phyloP scores from a whole-genome alignment of 164 flowering plant species.

The Santalum album region DNA sequence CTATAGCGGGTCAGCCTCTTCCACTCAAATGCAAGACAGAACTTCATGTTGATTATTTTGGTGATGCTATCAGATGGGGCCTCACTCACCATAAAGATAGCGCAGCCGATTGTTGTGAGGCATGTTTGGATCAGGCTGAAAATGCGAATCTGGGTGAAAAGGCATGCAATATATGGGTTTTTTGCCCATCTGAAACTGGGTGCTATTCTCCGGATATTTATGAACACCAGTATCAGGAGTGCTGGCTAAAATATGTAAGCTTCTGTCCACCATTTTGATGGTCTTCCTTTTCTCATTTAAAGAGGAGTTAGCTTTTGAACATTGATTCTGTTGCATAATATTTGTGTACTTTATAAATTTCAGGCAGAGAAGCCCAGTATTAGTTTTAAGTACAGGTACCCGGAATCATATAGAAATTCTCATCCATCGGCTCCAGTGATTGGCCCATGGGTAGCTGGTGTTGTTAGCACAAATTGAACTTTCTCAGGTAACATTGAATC shows the following conservation, averaged over 20 bases:
- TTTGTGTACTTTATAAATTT: conserved; percentile 13
- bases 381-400: conserved; percentile 65
- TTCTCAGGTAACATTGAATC: too few relatives aligned
- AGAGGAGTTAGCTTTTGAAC: too few relatives aligned
- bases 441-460: conserved; percentile 92
- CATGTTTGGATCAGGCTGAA: conserved; percentile 92
- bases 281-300: too few relatives aligned
- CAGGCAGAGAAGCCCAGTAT: conserved; percentile 67
- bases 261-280: background rate
- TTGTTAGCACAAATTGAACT: conserved; percentile 29
- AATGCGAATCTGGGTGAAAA: conserved; percentile 61
- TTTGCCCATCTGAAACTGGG: conserved; percentile 83
- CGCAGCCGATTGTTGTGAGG: conserved; percentile 97
- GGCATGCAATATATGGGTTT: conserved; percentile 96
- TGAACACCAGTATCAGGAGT: conserved; percentile 76
- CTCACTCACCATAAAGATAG: conserved; percentile 89
- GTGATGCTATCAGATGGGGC: conserved; percentile 94
- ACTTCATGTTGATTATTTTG: conserved; percentile 87
- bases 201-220: conserved; percentile 95
- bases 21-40: conserved; percentile 84
- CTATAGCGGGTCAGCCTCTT: conserved; percentile 62
- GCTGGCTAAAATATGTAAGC: conserved; percentile 95
- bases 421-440: conserved; percentile 71
- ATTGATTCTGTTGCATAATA: too few relatives aligned
- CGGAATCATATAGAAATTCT: conserved; percentile 62